Evolutionary conservation across 805 yeast genomes (phyloP).

Genomic region (Crinitomyces ghanaensis): DNA sequence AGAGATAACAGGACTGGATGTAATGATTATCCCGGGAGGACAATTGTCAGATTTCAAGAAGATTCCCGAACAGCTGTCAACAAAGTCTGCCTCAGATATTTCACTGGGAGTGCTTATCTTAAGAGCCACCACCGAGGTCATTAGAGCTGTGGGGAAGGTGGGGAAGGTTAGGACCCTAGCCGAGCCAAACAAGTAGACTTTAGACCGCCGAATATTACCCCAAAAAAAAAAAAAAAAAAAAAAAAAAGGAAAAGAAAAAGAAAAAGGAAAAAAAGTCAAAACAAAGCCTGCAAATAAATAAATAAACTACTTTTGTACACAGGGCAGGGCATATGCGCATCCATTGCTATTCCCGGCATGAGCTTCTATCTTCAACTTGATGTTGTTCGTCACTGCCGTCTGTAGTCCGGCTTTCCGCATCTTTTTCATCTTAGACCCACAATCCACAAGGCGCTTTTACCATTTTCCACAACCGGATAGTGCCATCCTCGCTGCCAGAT

Average conservation of each 20-base stretch:
- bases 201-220: too few relatives aligned
- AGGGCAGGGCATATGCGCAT: neutral
- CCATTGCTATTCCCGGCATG: neutral
- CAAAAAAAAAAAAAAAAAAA: conserved; percentile 1
- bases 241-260: conserved; percentile 1
- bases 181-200: too few relatives aligned
- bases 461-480: conserved; percentile 88
- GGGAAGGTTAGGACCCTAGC: too few relatives aligned
- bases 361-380: neutral
- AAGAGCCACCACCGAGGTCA: too few relatives aligned
- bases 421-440: conserved; percentile 15
- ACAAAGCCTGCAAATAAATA: neutral
- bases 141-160: too few relatives aligned
- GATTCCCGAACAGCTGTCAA: too few relatives aligned
- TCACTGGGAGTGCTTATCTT: too few relatives aligned
- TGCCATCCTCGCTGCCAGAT: conserved; percentile 95
- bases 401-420: neutral
- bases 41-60: too few relatives aligned
- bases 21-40: too few relatives aligned
- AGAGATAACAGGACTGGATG: too few relatives aligned
- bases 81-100: too few relatives aligned
- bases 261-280: neutral
- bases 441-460: conserved; percentile 22
- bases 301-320: neutral
- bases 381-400: too few relatives aligned